Evolutionary conservation across 83 land plant species (phyloP).

Genomic region (Diphasiastrum complanatum): DNA sequence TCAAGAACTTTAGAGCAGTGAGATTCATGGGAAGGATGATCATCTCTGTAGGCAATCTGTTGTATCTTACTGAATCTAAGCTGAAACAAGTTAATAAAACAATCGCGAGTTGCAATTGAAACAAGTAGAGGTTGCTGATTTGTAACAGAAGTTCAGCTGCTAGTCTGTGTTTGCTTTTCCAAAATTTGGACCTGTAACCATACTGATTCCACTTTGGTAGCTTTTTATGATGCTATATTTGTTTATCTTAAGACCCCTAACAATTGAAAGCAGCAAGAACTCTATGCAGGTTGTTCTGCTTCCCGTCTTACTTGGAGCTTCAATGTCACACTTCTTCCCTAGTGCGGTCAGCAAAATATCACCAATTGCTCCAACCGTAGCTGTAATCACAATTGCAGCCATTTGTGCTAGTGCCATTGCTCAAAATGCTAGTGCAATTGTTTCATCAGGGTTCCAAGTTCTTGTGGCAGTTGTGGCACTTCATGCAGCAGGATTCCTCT

Average conservation of each 20-base stretch:
- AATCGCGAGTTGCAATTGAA: no score
- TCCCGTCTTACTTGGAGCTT: constrained; percentile 74
- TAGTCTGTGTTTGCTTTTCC: no score
- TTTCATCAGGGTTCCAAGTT: constrained; percentile 62
- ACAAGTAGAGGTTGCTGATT: no score
- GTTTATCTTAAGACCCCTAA: no score
- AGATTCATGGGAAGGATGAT: no score
- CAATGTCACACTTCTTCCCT: constrained; percentile 66
- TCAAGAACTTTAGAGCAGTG: no score
- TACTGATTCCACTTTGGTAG: not conserved
- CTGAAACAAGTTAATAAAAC: no score
- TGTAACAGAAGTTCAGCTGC: no score
- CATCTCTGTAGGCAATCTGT: no score
- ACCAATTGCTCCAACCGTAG: constrained; percentile 70
- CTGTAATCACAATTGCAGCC: constrained; percentile 58
- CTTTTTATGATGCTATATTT: not conserved
- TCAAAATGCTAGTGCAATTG: constrained; percentile 70
- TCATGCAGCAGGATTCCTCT: constrained; percentile 69
- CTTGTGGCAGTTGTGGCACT: constrained; percentile 46
- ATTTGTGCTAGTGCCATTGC: constrained; percentile 84
- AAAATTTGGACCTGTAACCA: no score
- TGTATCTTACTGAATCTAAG: no score
- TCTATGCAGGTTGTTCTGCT: constrained; percentile 69
- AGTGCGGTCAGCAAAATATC: constrained; percentile 45
- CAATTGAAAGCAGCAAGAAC: no score